Evolutionary conservation across 345 rosid genomes (phyloP).

Genomic region (Syzygium oleosum): DNA sequence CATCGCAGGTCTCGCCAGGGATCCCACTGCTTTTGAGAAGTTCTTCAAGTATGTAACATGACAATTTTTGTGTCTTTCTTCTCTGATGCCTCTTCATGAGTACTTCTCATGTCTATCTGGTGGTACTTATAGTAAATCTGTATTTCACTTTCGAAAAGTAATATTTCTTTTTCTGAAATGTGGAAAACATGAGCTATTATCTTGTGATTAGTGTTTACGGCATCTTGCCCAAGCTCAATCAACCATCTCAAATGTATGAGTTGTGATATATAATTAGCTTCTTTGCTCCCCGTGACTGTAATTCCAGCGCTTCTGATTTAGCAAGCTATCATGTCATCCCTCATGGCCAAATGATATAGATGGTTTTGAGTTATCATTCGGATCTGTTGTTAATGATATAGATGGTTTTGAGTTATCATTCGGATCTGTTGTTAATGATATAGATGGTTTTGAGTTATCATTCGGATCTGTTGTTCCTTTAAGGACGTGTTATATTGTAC

Average conservation of each 20-base stretch:
- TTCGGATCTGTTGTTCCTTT: background rate
- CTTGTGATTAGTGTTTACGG: background rate
- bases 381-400: background rate
- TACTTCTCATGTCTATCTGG: background rate
- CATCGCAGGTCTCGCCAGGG: slow-evolving; percentile 65
- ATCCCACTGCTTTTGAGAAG: slow-evolving; percentile 50
- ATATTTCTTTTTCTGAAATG: background rate
- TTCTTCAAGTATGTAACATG: slow-evolving; percentile 55
- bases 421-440: background rate
- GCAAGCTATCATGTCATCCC: background rate
- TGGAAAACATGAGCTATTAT: background rate
- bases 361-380: background rate
- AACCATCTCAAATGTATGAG: background rate
- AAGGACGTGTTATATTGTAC: background rate
- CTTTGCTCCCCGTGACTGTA: background rate
- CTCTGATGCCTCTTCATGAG: background rate
- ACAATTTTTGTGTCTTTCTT: background rate
- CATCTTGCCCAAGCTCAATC: background rate
- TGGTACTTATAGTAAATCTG: background rate
- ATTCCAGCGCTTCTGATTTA: background rate
- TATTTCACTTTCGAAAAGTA: background rate
- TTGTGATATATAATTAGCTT: background rate
- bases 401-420: no score
- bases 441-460: background rate
- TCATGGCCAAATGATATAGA: background rate